Conservation (phyloP, 805 yeast species). For the Saturnispora zaruensis region DNA sequence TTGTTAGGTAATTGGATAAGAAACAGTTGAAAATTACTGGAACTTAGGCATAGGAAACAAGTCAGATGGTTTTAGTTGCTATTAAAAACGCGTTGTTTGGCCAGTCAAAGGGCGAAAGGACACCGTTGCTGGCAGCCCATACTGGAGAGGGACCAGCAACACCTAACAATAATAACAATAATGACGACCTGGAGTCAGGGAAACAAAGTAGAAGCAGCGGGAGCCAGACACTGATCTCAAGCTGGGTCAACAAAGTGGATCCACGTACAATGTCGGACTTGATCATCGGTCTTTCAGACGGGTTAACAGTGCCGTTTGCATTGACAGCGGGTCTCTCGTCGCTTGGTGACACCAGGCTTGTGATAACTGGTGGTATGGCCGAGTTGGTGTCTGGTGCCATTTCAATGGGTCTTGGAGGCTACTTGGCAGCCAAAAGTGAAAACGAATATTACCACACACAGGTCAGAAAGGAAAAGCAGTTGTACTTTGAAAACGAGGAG, state of each 20-base stretch:
- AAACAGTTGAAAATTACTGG: not conserved
- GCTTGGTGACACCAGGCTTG: conserved; percentile 80
- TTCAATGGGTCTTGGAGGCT: conserved; percentile 97
- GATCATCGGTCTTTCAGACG: conserved; percentile 91
- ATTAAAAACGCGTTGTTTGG: conserved; percentile 3
- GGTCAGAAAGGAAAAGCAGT: conserved; percentile 61
- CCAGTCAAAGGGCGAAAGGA: not conserved
- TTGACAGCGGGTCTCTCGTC: conserved; percentile 92
- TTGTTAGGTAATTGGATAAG: not conserved
- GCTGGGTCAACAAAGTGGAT: conserved; percentile 34
- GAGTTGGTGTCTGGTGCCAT: conserved; percentile 96
- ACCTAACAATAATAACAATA: not conserved
- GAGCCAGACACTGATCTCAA: not conserved
- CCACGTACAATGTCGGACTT: conserved; percentile 93
- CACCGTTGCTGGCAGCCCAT: not conserved
- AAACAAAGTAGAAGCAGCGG: not conserved
- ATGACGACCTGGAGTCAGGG: not conserved
- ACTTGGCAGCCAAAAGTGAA: conserved; percentile 88
- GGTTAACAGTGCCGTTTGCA: conserved; percentile 97
- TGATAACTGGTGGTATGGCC: conserved; percentile 96
- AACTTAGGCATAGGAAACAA: not conserved
- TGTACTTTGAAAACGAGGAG: conserved; percentile 57
- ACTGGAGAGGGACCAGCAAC: not conserved
- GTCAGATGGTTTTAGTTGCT: conserved; percentile 7
- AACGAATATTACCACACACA: conserved; percentile 63